Conservation (phyloP, 2,329 filamentous ascomycete genomes). For the Thelonectria blattea region DNA sequence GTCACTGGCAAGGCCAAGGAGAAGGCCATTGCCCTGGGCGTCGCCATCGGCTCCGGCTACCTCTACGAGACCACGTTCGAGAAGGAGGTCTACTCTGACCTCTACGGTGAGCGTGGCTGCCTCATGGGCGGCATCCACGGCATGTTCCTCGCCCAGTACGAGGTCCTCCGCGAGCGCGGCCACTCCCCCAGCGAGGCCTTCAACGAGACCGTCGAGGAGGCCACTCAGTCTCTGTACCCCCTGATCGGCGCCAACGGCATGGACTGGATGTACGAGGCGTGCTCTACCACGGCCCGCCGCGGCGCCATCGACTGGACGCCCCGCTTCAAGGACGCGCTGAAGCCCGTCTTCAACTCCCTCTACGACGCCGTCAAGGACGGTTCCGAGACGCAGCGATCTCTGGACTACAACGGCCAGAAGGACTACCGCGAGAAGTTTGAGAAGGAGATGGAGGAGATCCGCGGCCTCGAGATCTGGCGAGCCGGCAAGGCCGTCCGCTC, state of each 20-base stretch:
- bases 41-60: constrained; percentile 96
- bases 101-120: constrained; percentile 99
- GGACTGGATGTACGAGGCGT: constrained; percentile 99
- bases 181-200: constrained; percentile 98
- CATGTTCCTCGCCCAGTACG: constrained; percentile 99
- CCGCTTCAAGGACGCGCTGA: constrained; percentile 96
- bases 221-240: constrained; percentile 96
- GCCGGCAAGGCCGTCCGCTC: constrained; percentile 94
- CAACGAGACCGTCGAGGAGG: constrained; percentile 99
- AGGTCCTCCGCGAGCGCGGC: constrained; percentile 98
- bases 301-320: constrained; percentile 99
- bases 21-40: constrained; percentile 95
- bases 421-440: constrained; percentile 98
- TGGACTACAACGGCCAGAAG: constrained; percentile 94
- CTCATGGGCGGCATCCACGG: constrained; percentile 99
- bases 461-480: constrained; percentile 97
- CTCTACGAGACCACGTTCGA: constrained; percentile 99
- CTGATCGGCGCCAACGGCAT: constrained; percentile 97
- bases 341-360: constrained; percentile 97
- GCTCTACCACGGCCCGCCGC: constrained; percentile 97
- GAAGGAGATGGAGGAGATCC: constrained; percentile 98
- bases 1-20: constrained; percentile 98
- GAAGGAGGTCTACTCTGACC: constrained; percentile 99
- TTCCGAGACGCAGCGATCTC: constrained; percentile 91
- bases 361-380: constrained; percentile 93